Percentiles rank a stretch among this genome's conserved stretches.
These are phyloP conservation scores for Apophysomyces elegans DNA, from an alignment of 371 early-diverging fungal genomes.

Conservation along the genomic window DNA sequence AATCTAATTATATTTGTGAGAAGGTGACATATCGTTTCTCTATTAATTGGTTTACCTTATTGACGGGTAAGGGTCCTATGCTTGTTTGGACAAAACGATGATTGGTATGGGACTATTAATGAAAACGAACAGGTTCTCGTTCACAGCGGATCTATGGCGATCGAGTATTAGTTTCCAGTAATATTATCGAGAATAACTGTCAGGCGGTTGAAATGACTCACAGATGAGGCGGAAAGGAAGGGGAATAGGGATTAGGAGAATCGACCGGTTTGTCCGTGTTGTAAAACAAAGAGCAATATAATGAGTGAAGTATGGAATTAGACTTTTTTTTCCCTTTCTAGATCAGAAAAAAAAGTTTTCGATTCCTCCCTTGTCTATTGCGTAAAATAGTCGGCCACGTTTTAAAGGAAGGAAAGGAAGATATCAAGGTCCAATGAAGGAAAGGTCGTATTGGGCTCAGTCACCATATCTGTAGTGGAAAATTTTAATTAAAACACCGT, in stretches of 20 bases:
- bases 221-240: slow-evolving; percentile 1
- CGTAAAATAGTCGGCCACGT: background rate
- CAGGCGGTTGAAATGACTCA: background rate
- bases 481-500: no score
- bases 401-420: slow-evolving; percentile 11
- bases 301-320: slow-evolving; percentile 5
- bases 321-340: background rate
- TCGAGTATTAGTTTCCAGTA: background rate
- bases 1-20: background rate
- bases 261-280: slow-evolving; percentile 6
- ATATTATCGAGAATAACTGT: background rate
- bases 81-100: slow-evolving; percentile 10
- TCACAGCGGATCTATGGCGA: slow-evolving; percentile 9
- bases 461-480: no score
- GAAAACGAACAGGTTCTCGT: slow-evolving; percentile 5
- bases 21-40: background rate
- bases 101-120: slow-evolving; percentile 1
- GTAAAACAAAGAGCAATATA: background rate
- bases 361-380: slow-evolving; percentile 9
- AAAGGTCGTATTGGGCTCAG: background rate
- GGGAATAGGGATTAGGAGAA: slow-evolving; percentile 8
- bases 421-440: slow-evolving; percentile 10
- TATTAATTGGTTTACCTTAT: background rate
- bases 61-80: slow-evolving; percentile 7
- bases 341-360: slow-evolving; percentile 7